These are phyloP conservation scores for Mucuna pruriens DNA, from an alignment of 306 rosid genomes.

Conservation along the genomic window DNA sequence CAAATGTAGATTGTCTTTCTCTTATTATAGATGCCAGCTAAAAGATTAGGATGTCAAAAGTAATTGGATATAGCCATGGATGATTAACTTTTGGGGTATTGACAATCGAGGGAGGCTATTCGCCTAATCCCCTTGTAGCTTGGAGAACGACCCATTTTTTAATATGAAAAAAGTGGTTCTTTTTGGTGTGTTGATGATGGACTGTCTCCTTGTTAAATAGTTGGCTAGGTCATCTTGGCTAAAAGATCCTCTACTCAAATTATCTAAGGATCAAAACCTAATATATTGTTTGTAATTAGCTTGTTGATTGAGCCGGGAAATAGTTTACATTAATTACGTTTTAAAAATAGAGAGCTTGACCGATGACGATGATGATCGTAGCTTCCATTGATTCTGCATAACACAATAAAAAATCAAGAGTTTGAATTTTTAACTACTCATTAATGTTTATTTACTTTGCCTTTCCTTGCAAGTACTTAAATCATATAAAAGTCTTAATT, in stretches of 20 bases:
- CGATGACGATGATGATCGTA: neutral
- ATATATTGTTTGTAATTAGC: neutral
- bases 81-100: constrained; percentile 15
- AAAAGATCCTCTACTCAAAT: neutral
- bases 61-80: neutral
- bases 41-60: constrained; percentile 34
- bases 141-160: neutral
- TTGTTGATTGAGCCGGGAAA: constrained; percentile 1
- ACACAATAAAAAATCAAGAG: neutral
- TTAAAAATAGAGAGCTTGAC: constrained; percentile 5
- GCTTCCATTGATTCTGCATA: constrained; percentile 11
- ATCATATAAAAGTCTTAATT: neutral
- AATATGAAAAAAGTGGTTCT: neutral
- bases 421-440: neutral
- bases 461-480: neutral
- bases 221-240: constrained; percentile 35
- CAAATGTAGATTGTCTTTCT: constrained; percentile 30
- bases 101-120: constrained; percentile 22
- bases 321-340: constrained; percentile 18
- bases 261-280: constrained; percentile 19
- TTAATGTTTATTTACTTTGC: neutral
- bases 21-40: constrained; percentile 43
- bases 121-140: constrained; percentile 13
- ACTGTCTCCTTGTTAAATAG: constrained; percentile 7
- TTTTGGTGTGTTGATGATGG: constrained; percentile 17